Percentiles rank a stretch among this genome's conserved stretches.
These are phyloP conservation scores for Strigomonas culicis DNA, from an alignment of 208 protist genomes.

Conservation along the genomic window DNA sequence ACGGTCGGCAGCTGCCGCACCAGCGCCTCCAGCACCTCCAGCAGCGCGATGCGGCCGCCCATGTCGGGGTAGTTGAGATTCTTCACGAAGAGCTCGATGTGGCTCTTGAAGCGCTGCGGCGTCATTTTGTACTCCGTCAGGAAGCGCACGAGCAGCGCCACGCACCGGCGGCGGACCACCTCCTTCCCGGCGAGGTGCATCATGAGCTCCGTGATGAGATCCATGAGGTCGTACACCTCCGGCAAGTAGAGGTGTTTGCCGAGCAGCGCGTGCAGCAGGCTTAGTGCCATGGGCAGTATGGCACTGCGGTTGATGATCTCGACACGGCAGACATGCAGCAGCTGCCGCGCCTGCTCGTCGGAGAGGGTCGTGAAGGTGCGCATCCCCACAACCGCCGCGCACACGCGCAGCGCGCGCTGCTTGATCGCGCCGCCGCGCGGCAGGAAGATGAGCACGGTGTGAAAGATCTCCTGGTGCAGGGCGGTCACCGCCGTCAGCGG, in stretches of 20 bases:
- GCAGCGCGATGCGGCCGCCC: constrained; percentile 67
- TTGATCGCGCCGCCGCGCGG: constrained; percentile 84
- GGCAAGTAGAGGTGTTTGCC: constrained; percentile 81
- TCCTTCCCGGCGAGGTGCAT: constrained; percentile 68
- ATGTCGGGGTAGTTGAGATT: constrained; percentile 88
- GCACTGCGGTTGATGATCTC: constrained; percentile 82
- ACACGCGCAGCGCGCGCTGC: constrained; percentile 83
- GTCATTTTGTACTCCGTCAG: constrained; percentile 91
- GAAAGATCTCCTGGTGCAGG: constrained; percentile 57
- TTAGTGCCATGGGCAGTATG: constrained; percentile 80
- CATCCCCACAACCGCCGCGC: constrained; percentile 70
- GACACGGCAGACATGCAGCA: constrained; percentile 54
- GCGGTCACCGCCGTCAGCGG: constrained; percentile 55
- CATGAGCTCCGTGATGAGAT: constrained; percentile 82
- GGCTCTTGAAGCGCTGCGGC: constrained; percentile 81
- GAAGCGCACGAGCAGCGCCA: constrained; percentile 77
- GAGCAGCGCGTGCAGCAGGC: constrained; percentile 83
- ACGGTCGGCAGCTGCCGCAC: constrained; percentile 65
- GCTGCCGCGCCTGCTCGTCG: constrained; percentile 51
- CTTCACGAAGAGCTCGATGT: constrained; percentile 80
- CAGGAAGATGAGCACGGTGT: constrained; percentile 76
- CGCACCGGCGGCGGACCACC: constrained; percentile 68
- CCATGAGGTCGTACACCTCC: constrained; percentile 88
- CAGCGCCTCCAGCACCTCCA: constrained; percentile 76
- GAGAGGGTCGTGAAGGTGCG: constrained; percentile 54